phyloP scores from a whole-genome alignment of 805 yeast species.

The Candida tammaniensis region DNA sequence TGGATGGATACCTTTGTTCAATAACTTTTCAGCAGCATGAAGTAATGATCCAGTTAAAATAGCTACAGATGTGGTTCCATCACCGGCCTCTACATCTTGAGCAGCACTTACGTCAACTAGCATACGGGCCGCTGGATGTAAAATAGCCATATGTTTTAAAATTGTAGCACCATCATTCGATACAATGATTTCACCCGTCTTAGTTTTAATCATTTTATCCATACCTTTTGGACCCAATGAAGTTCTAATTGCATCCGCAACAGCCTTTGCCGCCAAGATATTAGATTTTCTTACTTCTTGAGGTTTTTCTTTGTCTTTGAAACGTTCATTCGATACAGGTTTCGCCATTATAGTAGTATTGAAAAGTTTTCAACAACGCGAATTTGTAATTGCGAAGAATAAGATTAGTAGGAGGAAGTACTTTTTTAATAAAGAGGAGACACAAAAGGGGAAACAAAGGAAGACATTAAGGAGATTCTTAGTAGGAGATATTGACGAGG shows the following conservation, averaged over 20 bases:
- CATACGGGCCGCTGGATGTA: conserved; percentile 99
- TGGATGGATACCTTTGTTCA: conserved; percentile 92
- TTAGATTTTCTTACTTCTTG: conserved; percentile 89
- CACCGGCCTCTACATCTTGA: conserved; percentile 99
- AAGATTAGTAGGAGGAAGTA: too few relatives aligned
- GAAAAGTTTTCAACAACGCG: conserved; percentile 9
- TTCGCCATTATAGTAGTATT: conserved; percentile 11
- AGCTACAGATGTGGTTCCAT: conserved; percentile 97
- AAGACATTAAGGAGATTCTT: too few relatives aligned
- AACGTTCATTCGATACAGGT: conserved; percentile 70
- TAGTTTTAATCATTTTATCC: conserved; percentile 98
- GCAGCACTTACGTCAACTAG: conserved; percentile 94
- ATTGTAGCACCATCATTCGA: conserved; percentile 99
- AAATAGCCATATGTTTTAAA: conserved; percentile 90
- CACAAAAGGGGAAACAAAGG: too few relatives aligned
- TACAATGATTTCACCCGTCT: conserved; percentile 86
- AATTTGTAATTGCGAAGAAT: too few relatives aligned
- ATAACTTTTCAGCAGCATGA: conserved; percentile 90
- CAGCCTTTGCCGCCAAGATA: conserved; percentile 90
- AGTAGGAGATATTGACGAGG: neutral
- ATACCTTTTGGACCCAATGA: conserved; percentile 98
- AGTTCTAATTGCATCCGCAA: conserved; percentile 92
- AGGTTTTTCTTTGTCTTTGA: conserved; percentile 91
- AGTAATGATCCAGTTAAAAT: conserved; percentile 90
- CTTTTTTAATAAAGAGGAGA: too few relatives aligned